Conservation (phyloP, 768 basidiomycete species). For the Tulasnella calospora region DNA sequence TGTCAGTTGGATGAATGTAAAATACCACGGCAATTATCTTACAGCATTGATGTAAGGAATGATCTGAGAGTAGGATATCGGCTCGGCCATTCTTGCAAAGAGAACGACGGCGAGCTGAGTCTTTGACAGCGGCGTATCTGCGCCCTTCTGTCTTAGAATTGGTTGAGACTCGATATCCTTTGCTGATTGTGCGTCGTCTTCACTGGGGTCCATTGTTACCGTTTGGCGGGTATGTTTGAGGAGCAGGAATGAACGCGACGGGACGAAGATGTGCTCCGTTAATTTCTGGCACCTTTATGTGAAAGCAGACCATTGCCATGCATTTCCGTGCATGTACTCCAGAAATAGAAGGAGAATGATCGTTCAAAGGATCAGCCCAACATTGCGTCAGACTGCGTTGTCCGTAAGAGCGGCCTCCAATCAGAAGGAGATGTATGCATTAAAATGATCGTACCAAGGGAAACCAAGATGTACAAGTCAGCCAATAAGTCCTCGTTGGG, state of each 20-base stretch:
- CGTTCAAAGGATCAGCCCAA: background rate
- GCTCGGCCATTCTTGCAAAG: constrained; percentile 28
- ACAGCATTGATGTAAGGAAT: constrained; percentile 29
- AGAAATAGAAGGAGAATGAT: too few species aligned
- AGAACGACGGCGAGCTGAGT: constrained; percentile 26
- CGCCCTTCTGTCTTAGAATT: background rate
- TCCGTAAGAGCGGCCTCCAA: background rate
- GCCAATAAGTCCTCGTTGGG: background rate
- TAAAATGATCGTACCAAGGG: background rate
- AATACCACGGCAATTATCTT: background rate
- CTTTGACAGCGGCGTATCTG: constrained; percentile 22
- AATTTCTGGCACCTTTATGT: too few species aligned
- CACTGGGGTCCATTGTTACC: background rate
- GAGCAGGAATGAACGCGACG: background rate
- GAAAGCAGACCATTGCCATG: too few species aligned
- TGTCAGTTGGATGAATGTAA: background rate
- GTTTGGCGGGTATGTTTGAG: background rate
- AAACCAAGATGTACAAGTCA: background rate
- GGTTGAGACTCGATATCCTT: background rate
- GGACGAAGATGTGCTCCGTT: background rate
- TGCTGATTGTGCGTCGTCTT: background rate
- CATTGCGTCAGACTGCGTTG: background rate
- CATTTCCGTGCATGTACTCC: too few species aligned
- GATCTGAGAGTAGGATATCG: constrained; percentile 26
- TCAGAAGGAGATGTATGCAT: background rate